A percentile compares a stretch with the other conserved stretches of the same genome.
Evolutionary conservation across 2,329 filamentous ascomycete species (phyloP).

Genomic region (Aspergillus fumigatiaffinis): DNA sequence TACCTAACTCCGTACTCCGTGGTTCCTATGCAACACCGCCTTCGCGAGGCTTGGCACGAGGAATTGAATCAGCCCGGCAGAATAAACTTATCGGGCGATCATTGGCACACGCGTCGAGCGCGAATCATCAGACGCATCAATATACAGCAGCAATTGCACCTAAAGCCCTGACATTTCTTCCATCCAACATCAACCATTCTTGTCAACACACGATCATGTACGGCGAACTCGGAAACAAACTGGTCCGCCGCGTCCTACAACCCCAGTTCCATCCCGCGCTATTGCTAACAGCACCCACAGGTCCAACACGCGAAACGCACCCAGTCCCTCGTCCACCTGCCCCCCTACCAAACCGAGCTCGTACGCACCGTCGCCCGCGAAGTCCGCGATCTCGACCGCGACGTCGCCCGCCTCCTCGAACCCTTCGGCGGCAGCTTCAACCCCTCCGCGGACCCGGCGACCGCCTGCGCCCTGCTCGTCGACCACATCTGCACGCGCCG

Average conservation of each 20-base stretch:
- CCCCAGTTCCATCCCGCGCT: not conserved
- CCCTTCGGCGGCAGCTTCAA: constrained; percentile 84
- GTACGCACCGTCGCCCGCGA: constrained; percentile 85
- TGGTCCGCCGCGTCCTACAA: constrained; percentile 51
- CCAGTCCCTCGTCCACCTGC: constrained; percentile 78
- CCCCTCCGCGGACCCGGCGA: constrained; percentile 74
- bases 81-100: not conserved
- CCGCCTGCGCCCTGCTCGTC: constrained; percentile 83
- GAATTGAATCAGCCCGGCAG: not conserved
- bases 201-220: constrained; percentile 58
- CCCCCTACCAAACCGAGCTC: constrained; percentile 87
- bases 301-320: constrained; percentile 95
- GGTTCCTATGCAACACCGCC: not conserved
- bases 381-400: constrained; percentile 87
- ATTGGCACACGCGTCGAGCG: not conserved
- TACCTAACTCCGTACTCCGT: no score
- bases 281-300: constrained; percentile 42
- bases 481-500: constrained; percentile 92
- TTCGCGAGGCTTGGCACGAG: not conserved
- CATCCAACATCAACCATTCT: no score
- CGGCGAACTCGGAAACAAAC: constrained; percentile 79
- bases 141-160: not conserved
- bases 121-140: not conserved
- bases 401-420: constrained; percentile 73
- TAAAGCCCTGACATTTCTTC: no score